Base-by-base conservation (phyloP, 257 asterid genomes). In the Euphrasia confusa region DNA sequence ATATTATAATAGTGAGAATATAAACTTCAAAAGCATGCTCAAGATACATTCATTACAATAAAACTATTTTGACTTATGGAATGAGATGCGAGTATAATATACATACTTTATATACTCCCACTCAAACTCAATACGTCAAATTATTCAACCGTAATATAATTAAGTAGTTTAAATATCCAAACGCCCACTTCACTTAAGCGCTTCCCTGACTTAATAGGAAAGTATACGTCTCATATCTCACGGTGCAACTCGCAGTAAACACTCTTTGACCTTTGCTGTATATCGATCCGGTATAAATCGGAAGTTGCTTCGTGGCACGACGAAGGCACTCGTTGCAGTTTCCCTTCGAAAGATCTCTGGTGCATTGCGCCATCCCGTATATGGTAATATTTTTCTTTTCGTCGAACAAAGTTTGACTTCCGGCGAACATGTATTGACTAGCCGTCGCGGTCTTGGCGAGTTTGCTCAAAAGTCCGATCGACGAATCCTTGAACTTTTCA, bases 211-310 rank as follows among this genome's bases (percentile, higher is more conserved):
- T 35, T 5, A 77, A 27, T 70, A 77, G 50, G n/a, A 80, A 80
- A 49, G 81, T 77, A 39, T 80, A 77, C 0, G 67, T 70, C 68
- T 80, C 86, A 72, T 75, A 80, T 77, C 74, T 69, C n/a, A 77
- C 57, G 24, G 33, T 67, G 49, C 86, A 80, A 68, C 83, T 80
- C 56, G 81, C 86, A 3, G 79, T 71, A 54, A 77, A 66, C 62
- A 75, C 81, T 54, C 83, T 80, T 45, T 77, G 79, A 5, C 86
- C 86, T 63, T n/a, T 7, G 2, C 40, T 35, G 40, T 35, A 35
- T 6, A 35, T 35, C 10, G 40, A 7, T 7, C 10, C 10, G 10
- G 10, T 35, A 35, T 35, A 6, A 35, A 35, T 35, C 40, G 52
- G 52, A 12, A 45, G 52, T 5, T 45, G 17, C 7, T 45, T 13